phyloP scores from a whole-genome alignment of 495 filamentous ascomycete genomes.

The Neurospora pannonica region DNA sequence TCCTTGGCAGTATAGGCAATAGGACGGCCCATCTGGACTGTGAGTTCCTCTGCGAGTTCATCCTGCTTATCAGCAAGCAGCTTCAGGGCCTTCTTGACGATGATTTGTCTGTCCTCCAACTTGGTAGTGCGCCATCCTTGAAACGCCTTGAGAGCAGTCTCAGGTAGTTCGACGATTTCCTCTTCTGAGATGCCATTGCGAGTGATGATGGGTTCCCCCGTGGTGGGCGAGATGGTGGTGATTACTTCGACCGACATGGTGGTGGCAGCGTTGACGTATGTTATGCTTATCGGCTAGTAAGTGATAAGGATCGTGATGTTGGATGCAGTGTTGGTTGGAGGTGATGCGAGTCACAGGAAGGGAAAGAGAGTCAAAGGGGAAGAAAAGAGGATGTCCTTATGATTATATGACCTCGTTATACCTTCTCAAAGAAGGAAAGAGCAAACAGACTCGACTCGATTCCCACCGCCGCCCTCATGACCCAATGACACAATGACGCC shows the following conservation, averaged over 20 bases:
- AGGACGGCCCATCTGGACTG: slow-evolving; percentile 89
- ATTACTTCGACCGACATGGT: slow-evolving; percentile 71
- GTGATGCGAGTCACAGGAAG: background rate
- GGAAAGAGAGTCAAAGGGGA: background rate
- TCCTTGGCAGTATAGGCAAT: slow-evolving; percentile 78
- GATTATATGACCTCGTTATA: background rate
- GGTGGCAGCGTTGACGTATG: background rate
- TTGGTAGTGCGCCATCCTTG: slow-evolving; percentile 54
- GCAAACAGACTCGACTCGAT: background rate
- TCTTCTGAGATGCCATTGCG: slow-evolving; percentile 58
- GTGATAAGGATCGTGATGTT: background rate
- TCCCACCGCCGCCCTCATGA: background rate
- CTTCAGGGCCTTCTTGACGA: slow-evolving; percentile 65
- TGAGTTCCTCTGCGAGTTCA: slow-evolving; percentile 74
- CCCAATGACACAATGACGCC: background rate
- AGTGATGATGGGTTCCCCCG: slow-evolving; percentile 65
- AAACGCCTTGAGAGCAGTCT: slow-evolving; percentile 61
- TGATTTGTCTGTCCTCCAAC: slow-evolving; percentile 59
- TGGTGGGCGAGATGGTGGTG: slow-evolving; percentile 82
- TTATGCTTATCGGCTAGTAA: background rate
- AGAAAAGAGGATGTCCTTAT: background rate
- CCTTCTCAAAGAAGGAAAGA: background rate
- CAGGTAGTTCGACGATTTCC: slow-evolving; percentile 57
- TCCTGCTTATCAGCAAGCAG: slow-evolving; percentile 60
- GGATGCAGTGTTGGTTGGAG: background rate